Base-by-base conservation (phyloP, 352 stramenopile species). In the Phytopythium cucurbitacearum region DNA sequence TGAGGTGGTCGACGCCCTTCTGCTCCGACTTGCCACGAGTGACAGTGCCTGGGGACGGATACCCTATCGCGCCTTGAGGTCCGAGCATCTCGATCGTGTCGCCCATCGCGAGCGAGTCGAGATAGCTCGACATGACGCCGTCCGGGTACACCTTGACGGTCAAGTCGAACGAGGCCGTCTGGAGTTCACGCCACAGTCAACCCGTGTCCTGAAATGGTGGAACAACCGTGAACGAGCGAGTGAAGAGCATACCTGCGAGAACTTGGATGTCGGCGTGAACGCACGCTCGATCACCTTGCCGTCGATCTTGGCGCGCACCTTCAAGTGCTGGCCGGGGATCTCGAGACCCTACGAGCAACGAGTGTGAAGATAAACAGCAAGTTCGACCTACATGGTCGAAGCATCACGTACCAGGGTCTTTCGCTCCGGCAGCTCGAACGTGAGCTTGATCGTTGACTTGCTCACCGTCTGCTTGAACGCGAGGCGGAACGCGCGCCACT, bases 231-330 rank as follows among this genome's bases (percentile, higher is more conserved):
- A 9, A 15, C 7, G 4, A 46, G 37, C 13, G 32, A 48, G 35
- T 35, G n/a, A 21, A 34, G n/a, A 15, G 35, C 38, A 48, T 50
- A 79, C 59, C 58, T 85, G 74, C 5, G 69, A 67, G 34, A 89
- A 72, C 53, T 89, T 89, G 57, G 85, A 91, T 36, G 80, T 86
- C 7, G 85, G 82, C 3, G 85, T 94, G 60, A 82, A 89, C 7
- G 78, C 76, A 36, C 84, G 67, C 60, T 94, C 84, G 49, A 92
- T 91, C 34, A 68, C 58, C n/a, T 79, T 70, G 53, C 76, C 81
- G 28, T 88, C 70, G 60, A 94, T 92, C 40, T 61, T 85, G 13
- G 76, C 80, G 38, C 84, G 81, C 21, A 92, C 61, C 48, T 89
- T 89, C n/a, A 94, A 56, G 60, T 94, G 80, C 50, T 92, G 84